Evolutionary conservation across 1,284 basidiomycete genomes (phyloP).

Genomic region (Crocinoboletus sp.): DNA sequence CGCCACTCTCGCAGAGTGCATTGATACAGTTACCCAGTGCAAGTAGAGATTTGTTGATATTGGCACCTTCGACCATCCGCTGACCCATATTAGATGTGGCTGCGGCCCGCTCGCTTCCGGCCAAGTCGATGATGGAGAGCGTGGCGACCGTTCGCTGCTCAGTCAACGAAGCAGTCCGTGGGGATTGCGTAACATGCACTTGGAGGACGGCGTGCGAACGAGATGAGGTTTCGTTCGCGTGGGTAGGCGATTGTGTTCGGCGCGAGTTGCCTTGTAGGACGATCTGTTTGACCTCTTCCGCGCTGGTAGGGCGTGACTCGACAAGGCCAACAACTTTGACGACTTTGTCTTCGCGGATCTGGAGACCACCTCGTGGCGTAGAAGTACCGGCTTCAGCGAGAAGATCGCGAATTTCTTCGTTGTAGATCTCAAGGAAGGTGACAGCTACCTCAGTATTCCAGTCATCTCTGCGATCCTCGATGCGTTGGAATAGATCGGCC

Average conservation of each 20-base stretch:
- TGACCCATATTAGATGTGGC: conserved; percentile 97
- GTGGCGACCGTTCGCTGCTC: conserved; percentile 83
- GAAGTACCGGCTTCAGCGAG: conserved; percentile 69
- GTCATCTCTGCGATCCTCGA: conserved; percentile 79
- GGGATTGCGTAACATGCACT: conserved; percentile 85
- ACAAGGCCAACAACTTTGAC: conserved; percentile 87
- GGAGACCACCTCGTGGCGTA: conserved; percentile 75
- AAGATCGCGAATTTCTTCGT: conserved; percentile 96
- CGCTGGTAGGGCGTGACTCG: conserved; percentile 72
- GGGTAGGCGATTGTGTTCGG: conserved; percentile 88
- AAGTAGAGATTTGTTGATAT: conserved; percentile 96
- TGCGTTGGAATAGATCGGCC: conserved; percentile 90
- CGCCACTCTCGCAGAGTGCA: conserved; percentile 88
- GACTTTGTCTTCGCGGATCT: conserved; percentile 88
- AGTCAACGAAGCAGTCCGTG: conserved; percentile 75
- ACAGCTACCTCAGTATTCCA: conserved; percentile 83
- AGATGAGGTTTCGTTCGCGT: conserved; percentile 92
- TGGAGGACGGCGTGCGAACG: conserved; percentile 95
- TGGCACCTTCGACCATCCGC: conserved; percentile 95
- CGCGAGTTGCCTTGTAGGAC: conserved; percentile 85
- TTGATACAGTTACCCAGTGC: conserved; percentile 97
- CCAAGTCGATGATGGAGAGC: conserved; percentile 94
- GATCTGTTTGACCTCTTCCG: conserved; percentile 90
- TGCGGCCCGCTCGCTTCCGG: conserved; percentile 92
- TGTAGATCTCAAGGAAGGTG: conserved; percentile 97